A percentile compares a stretch with the other conserved stretches of the same genome.
Conservation (phyloP, 176 grass and related monocot species). For the Aegilops bicornis region DNA sequence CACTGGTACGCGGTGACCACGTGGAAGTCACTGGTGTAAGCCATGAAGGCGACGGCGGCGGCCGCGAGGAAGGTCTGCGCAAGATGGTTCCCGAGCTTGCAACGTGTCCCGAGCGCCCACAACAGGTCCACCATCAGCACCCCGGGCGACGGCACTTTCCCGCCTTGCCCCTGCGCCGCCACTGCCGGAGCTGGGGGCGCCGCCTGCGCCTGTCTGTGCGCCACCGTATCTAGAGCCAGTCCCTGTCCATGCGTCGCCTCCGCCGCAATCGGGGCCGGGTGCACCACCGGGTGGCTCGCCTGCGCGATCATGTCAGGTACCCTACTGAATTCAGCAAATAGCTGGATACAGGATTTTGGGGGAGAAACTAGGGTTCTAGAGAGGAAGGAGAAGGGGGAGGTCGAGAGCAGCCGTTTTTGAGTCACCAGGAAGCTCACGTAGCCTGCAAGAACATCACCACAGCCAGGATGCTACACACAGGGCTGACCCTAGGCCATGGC, state of each 20-base stretch:
- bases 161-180: background rate
- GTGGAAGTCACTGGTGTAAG: conserved; percentile 58
- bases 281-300: too few relatives aligned
- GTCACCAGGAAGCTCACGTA: too few relatives aligned
- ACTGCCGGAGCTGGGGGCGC: conserved; percentile 19
- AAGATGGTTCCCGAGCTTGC: conserved; percentile 41
- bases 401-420: too few relatives aligned
- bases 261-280: too few relatives aligned
- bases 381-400: too few relatives aligned
- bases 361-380: too few relatives aligned
- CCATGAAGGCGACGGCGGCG: conserved; percentile 69
- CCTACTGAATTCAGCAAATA: too few relatives aligned
- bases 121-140: conserved; percentile 65
- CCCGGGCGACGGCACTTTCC: conserved; percentile 45
- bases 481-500: too few relatives aligned
- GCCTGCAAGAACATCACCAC: too few relatives aligned
- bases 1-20: conserved; percentile 77
- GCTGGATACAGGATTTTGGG: too few relatives aligned
- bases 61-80: conserved; percentile 62
- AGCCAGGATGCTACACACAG: too few relatives aligned
- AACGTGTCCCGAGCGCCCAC: conserved; percentile 34
- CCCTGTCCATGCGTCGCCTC: background rate
- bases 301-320: too few relatives aligned
- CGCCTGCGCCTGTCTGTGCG: background rate
- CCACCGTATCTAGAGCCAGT: conserved; percentile 49